These are phyloP conservation scores for Petrea volubilis DNA, from an alignment of 257 asterid species.

Conservation along the genomic window DNA sequence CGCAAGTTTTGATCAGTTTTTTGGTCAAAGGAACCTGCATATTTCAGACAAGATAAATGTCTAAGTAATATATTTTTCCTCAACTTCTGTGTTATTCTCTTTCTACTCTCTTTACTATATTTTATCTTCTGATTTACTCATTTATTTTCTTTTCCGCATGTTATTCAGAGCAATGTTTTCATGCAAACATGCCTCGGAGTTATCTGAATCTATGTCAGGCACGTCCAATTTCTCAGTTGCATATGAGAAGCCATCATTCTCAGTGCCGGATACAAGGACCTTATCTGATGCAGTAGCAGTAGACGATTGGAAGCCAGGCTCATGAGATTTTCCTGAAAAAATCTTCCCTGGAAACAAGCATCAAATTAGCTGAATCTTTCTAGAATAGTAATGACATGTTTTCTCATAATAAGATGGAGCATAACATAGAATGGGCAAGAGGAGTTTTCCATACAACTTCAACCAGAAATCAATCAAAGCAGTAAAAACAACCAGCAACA, in stretches of 20 bases:
- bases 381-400: background rate
- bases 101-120: background rate
- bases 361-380: conserved; percentile 23
- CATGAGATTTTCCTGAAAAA: conserved; percentile 52
- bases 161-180: background rate
- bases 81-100: background rate
- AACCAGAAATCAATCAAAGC: conserved; percentile 4
- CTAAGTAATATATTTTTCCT: background rate
- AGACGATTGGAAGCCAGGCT: conserved; percentile 56
- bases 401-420: background rate
- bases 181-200: conserved; percentile 53
- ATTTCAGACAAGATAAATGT: background rate
- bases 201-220: conserved; percentile 43
- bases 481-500: conserved; percentile 4
- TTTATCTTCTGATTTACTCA: background rate
- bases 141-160: background rate
- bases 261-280: conserved; percentile 80
- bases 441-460: background rate
- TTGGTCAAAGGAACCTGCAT: conserved; percentile 3
- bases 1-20: background rate
- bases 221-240: conserved; percentile 41
- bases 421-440: background rate
- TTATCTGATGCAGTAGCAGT: conserved; percentile 68
- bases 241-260: conserved; percentile 45
- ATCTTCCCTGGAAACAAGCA: conserved; percentile 66